Percentiles rank a stretch among this genome's conserved stretches.
Evolutionary conservation across 352 stramenopile genomes (phyloP).

Genomic region (Phytophthora cryptogea): DNA sequence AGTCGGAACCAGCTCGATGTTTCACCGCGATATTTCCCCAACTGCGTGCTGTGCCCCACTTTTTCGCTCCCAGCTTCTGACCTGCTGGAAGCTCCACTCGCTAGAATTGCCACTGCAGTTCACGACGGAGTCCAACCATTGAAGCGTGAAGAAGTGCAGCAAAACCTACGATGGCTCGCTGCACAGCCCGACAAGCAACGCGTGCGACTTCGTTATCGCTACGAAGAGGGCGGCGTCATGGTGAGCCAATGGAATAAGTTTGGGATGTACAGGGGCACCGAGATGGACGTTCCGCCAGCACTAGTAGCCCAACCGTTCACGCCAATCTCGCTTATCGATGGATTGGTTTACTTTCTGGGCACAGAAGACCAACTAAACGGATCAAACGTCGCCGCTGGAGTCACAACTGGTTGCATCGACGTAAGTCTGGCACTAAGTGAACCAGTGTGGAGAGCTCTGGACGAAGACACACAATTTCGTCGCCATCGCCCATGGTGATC

Average conservation of each 20-base stretch:
- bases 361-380: constrained; percentile 26
- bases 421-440: constrained; percentile 17
- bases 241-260: constrained; percentile 38
- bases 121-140: constrained; percentile 7
- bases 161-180: constrained; percentile 24
- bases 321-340: constrained; percentile 29
- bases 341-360: constrained; percentile 28
- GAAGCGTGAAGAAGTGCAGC: constrained; percentile 10
- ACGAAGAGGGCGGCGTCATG: constrained; percentile 19
- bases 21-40: constrained; percentile 30
- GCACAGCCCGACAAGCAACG: constrained; percentile 27
- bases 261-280: constrained; percentile 26
- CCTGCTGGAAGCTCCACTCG: constrained; percentile 12
- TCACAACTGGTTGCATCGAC: constrained; percentile 14
- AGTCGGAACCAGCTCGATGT: constrained; percentile 21
- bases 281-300: constrained; percentile 18
- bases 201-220: constrained; percentile 16
- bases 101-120: constrained; percentile 6
- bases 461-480: constrained; percentile 6
- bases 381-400: background rate
- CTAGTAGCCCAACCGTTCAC: constrained; percentile 31
- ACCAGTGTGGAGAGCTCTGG: constrained; percentile 4
- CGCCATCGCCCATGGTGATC: background rate
- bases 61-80: constrained; percentile 19
- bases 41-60: constrained; percentile 25